These are phyloP conservation scores for Clonostachys chloroleuca DNA, from an alignment of 2,329 filamentous ascomycete species.

Conservation along the genomic window DNA sequence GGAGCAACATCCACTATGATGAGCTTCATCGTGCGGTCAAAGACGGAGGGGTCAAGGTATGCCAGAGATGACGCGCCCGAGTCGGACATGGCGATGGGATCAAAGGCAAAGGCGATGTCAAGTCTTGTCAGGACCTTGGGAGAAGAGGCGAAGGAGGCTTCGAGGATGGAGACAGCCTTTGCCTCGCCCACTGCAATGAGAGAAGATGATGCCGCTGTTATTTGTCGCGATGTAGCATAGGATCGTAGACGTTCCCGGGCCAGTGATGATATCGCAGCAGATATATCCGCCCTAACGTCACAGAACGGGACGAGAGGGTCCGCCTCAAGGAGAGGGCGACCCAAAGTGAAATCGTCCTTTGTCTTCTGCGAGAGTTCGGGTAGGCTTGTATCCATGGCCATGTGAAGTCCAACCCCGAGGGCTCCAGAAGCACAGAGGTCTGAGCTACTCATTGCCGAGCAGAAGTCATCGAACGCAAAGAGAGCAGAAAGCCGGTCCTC, in stretches of 20 bases:
- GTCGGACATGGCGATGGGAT: constrained; percentile 50
- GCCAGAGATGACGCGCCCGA: constrained; percentile 22
- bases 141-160: constrained; percentile 22
- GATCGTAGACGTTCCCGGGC: constrained; percentile 14
- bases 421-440: constrained; percentile 54
- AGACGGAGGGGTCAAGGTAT: constrained; percentile 64
- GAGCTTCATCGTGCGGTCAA: constrained; percentile 65
- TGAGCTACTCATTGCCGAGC: constrained; percentile 58
- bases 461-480: constrained; percentile 45
- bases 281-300: constrained; percentile 14
- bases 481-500: constrained; percentile 3
- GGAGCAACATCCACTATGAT: constrained; percentile 79
- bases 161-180: constrained; percentile 26
- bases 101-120: constrained; percentile 56
- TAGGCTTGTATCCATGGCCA: constrained; percentile 56
- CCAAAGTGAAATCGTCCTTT: constrained; percentile 46
- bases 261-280: constrained; percentile 19
- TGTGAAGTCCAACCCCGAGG: constrained; percentile 31
- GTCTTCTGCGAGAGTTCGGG: constrained; percentile 46
- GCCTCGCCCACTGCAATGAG: constrained; percentile 23
- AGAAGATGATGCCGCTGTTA: background rate
- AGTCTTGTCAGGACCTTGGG: constrained; percentile 32
- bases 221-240: background rate
- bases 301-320: constrained; percentile 23
- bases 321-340: constrained; percentile 42